A percentile compares a stretch with the other conserved stretches of the same genome.
Evolutionary conservation across 2,329 filamentous ascomycete genomes (phyloP).

Genomic region (Aciculosporium take): DNA sequence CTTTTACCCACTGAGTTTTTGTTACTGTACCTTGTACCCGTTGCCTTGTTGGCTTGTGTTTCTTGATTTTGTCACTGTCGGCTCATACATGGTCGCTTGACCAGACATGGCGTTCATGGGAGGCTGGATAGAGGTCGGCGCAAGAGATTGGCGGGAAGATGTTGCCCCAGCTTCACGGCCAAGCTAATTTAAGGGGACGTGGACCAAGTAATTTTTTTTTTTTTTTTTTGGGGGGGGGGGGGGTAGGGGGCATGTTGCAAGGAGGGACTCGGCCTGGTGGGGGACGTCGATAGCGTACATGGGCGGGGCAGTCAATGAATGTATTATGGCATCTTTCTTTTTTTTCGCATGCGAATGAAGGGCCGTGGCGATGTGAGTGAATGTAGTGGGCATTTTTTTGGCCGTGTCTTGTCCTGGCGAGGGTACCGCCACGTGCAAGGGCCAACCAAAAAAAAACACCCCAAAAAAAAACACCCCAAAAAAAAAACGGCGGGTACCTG

Average conservation of each 20-base stretch:
- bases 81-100: slow-evolving; percentile 1
- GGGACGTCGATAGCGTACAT: slow-evolving; percentile 1
- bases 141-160: background rate
- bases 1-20: background rate
- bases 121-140: slow-evolving; percentile 1
- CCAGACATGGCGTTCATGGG: slow-evolving; percentile 3
- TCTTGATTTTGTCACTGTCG: background rate
- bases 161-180: background rate
- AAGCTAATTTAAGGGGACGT: background rate
- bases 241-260: slow-evolving; percentile 1
- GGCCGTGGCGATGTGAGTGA: background rate
- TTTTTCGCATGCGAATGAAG: background rate
- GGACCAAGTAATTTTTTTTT: background rate
- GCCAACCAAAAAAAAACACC: no score
- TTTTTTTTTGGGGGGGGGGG: no score
- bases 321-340: background rate
- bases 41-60: background rate
- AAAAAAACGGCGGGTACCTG: no score
- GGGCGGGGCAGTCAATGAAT: slow-evolving; percentile 1
- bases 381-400: no score
- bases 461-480: no score
- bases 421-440: no score
- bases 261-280: background rate
- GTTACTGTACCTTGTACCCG: background rate
- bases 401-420: no score